These are phyloP conservation scores for Didymella pomorum DNA, from an alignment of 2,329 filamentous ascomycete genomes.

Conservation along the genomic window DNA sequence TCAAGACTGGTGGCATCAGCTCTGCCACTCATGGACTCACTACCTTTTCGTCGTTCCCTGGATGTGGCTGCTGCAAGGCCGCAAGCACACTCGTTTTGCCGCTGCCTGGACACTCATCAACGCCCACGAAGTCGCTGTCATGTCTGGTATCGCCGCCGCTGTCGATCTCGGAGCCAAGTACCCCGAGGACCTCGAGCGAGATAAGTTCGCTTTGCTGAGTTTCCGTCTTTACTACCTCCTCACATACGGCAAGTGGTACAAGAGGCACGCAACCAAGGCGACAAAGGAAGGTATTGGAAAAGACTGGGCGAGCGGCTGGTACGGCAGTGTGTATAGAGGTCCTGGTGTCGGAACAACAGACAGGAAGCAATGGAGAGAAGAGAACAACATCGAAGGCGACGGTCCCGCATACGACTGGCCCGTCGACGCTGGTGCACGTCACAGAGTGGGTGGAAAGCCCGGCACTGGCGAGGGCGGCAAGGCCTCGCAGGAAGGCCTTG, in stretches of 20 bases:
- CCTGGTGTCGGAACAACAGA: slow-evolving; percentile 64
- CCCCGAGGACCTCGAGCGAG: slow-evolving; percentile 67
- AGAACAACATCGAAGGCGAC: slow-evolving; percentile 44
- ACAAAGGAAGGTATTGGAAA: slow-evolving; percentile 59
- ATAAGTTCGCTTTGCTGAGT: slow-evolving; percentile 66
- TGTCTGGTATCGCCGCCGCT: slow-evolving; percentile 74
- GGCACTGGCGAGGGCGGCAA: slow-evolving; percentile 20
- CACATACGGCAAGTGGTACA: slow-evolving; percentile 69
- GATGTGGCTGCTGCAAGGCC: slow-evolving; percentile 76
- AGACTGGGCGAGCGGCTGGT: slow-evolving; percentile 65
- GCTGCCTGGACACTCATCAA: slow-evolving; percentile 75
- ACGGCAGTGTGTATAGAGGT: slow-evolving; percentile 67
- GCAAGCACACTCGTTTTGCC: slow-evolving; percentile 68
- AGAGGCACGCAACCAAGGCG: slow-evolving; percentile 52
- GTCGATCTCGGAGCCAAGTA: slow-evolving; percentile 73
- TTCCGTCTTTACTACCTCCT: slow-evolving; percentile 70
- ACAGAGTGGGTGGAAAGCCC: slow-evolving; percentile 14
- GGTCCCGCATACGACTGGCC: slow-evolving; percentile 23
- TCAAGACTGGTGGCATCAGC: slow-evolving; percentile 73
- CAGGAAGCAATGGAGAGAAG: slow-evolving; percentile 63
- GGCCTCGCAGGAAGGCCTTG: slow-evolving; percentile 16
- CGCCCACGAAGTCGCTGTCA: slow-evolving; percentile 74
- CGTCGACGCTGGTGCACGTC: slow-evolving; percentile 24
- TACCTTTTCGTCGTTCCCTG: slow-evolving; percentile 72
- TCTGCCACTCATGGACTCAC: slow-evolving; percentile 70